Conservation (phyloP, 2,329 filamentous ascomycete genomes). For the Aspergillus viridinutans region DNA sequence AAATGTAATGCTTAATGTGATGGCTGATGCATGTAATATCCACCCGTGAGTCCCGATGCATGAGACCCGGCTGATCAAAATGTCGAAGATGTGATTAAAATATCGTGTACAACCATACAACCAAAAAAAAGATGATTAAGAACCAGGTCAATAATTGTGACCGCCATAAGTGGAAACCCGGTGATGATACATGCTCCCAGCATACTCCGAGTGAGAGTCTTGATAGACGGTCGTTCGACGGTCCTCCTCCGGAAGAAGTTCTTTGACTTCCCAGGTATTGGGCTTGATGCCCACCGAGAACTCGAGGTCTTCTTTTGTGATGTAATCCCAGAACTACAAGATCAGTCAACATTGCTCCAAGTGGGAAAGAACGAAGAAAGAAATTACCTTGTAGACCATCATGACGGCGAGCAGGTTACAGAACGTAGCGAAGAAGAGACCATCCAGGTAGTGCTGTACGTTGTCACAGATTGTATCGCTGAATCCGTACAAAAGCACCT, state of each 20-base stretch:
- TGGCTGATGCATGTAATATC: neutral
- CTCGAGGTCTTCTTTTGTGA: constrained; percentile 95
- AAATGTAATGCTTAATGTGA: neutral
- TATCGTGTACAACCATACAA: no score
- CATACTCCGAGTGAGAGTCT: constrained; percentile 49
- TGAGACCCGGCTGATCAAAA: no score
- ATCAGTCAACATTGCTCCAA: constrained; percentile 2
- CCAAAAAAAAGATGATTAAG: neutral
- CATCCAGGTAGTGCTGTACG: constrained; percentile 88
- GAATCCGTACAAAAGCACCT: constrained; percentile 89
- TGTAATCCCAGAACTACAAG: constrained; percentile 94
- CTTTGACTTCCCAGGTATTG: constrained; percentile 99
- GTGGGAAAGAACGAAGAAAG: constrained; percentile 3
- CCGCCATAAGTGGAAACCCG: constrained; percentile 35
- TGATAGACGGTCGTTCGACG: constrained; percentile 68
- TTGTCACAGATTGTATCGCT: constrained; percentile 78
- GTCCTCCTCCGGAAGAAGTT: constrained; percentile 76
- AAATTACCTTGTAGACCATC: constrained; percentile 95
- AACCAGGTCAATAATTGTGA: constrained; percentile 30
- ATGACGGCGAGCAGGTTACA: constrained; percentile 94
- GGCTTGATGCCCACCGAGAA: constrained; percentile 93
- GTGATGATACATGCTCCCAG: constrained; percentile 42
- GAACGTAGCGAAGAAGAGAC: constrained; percentile 87
- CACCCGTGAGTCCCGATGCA: neutral
- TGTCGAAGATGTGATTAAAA: no score